These are phyloP conservation scores for Aureobasidium namibiae DNA, from an alignment of 2,329 filamentous ascomycete species.

Conservation along the genomic window DNA sequence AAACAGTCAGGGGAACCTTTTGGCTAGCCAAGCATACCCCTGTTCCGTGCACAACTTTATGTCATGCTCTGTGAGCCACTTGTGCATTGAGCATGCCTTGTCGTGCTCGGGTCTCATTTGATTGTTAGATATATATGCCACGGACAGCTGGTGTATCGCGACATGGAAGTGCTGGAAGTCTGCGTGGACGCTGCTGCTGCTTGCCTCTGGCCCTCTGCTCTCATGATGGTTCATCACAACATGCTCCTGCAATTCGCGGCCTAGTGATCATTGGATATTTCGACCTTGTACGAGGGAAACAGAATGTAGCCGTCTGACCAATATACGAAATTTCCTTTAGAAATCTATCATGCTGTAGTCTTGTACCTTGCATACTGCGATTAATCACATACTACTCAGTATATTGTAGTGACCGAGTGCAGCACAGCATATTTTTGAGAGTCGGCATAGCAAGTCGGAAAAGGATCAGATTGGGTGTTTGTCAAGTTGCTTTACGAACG, in stretches of 20 bases:
- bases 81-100: background rate
- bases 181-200: background rate
- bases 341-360: too few relatives aligned
- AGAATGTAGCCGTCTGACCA: too few relatives aligned
- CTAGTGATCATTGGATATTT: too few relatives aligned
- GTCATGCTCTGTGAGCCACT: background rate
- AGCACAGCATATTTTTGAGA: too few relatives aligned
- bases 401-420: too few relatives aligned
- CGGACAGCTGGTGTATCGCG: background rate
- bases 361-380: too few relatives aligned
- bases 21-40: background rate
- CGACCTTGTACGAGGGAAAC: too few relatives aligned
- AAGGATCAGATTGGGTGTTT: too few relatives aligned
- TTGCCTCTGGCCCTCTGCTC: background rate
- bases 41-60: background rate
- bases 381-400: too few relatives aligned
- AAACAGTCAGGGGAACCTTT: constrained; percentile 7
- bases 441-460: too few relatives aligned
- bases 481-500: too few relatives aligned
- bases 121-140: background rate
- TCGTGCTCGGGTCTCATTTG: background rate
- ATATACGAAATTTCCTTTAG: too few relatives aligned
- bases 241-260: background rate
- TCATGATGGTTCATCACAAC: background rate
- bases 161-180: background rate